These are phyloP conservation scores for Forsythia viridissima DNA, from an alignment of 257 asterid genomes.

Conservation along the genomic window DNA sequence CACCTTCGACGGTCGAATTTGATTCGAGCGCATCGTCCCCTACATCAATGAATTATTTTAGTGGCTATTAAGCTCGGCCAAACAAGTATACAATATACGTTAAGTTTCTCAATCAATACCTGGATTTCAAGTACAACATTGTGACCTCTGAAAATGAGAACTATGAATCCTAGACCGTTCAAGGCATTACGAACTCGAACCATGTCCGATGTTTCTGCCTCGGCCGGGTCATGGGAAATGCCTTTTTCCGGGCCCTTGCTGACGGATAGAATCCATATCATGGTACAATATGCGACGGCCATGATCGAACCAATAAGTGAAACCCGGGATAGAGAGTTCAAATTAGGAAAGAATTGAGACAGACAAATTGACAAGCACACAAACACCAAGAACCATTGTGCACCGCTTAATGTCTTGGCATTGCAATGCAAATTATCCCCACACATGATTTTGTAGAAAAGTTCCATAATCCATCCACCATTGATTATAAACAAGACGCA, in stretches of 20 bases:
- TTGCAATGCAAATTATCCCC: constrained; percentile 23
- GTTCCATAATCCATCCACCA: constrained; percentile 51
- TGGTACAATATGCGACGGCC: constrained; percentile 38
- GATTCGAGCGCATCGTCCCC: constrained; percentile 62
- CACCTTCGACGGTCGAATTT: constrained; percentile 27
- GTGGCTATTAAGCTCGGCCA: background rate
- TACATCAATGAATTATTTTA: constrained; percentile 12
- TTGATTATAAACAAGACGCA: constrained; percentile 52
- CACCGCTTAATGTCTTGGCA: constrained; percentile 32
- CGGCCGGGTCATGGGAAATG: background rate
- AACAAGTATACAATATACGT: background rate
- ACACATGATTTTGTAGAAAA: constrained; percentile 34
- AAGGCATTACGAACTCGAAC: constrained; percentile 38
- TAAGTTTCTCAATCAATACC: constrained; percentile 26
- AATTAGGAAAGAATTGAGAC: constrained; percentile 58
- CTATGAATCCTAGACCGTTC: constrained; percentile 46
- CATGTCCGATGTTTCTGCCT: constrained; percentile 3
- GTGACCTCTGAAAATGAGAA: constrained; percentile 71
- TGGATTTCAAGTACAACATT: constrained; percentile 75
- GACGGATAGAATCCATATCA: constrained; percentile 45
- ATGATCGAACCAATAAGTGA: constrained; percentile 55
- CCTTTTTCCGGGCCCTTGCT: constrained; percentile 1
- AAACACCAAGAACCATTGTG: constrained; percentile 65
- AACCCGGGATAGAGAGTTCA: constrained; percentile 49
- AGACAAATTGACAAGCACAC: constrained; percentile 42